These are phyloP conservation scores for Trichoderma breve DNA, from an alignment of 2,329 filamentous ascomycete species.

Conservation along the genomic window DNA sequence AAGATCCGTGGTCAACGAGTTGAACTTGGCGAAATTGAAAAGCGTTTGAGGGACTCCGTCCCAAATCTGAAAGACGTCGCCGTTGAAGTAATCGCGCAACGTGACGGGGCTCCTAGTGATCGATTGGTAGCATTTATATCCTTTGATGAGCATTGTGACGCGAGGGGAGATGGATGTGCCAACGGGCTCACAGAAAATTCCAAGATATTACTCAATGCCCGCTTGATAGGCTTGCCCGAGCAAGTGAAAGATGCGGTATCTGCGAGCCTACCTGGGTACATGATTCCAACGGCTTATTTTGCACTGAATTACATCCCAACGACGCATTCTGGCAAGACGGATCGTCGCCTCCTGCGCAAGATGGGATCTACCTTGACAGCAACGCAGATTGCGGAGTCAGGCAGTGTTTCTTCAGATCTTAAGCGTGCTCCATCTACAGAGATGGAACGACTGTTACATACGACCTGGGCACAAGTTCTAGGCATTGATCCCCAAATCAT, in stretches of 20 bases:
- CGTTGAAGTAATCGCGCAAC: background rate
- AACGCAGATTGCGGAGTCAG: background rate
- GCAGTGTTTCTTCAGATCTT: background rate
- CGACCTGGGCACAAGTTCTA: background rate
- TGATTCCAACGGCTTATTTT: background rate
- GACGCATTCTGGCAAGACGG: background rate
- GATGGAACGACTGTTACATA: background rate
- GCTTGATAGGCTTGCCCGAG: background rate
- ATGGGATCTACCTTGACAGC: background rate
- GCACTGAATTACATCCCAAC: background rate
- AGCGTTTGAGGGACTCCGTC: background rate
- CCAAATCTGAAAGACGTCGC: background rate
- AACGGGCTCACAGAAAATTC: background rate
- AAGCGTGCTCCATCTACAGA: background rate
- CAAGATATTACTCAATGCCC: background rate
- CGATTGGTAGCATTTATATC: background rate
- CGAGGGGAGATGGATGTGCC: background rate
- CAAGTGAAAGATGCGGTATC: background rate
- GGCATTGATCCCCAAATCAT: background rate
- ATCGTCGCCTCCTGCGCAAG: background rate
- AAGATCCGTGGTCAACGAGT: conserved; percentile 51
- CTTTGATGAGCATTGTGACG: background rate
- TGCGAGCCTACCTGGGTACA: background rate
- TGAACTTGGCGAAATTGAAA: conserved; percentile 37
- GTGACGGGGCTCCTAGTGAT: background rate